Evolutionary conservation across 805 yeast genomes (phyloP).

Genomic region (Candida pseudoglaebosa): DNA sequence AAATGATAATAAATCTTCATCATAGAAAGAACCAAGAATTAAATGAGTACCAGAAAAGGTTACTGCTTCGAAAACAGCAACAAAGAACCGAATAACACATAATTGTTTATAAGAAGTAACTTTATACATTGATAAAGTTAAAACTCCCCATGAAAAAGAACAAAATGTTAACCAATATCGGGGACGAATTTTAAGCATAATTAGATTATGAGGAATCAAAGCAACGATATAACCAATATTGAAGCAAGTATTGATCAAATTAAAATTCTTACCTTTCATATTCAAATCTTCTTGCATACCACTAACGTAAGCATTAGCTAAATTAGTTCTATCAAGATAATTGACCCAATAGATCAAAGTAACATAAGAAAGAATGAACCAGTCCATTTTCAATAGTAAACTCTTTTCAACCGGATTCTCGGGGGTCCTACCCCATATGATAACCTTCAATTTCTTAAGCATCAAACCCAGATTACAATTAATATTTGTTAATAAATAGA

Average conservation of each 20-base stretch:
- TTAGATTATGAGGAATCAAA: slow-evolving; percentile 58
- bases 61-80: slow-evolving; percentile 57
- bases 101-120: slow-evolving; percentile 46
- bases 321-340: slow-evolving; percentile 49
- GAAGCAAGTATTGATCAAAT: slow-evolving; percentile 51
- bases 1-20: slow-evolving; percentile 44
- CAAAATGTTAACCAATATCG: slow-evolving; percentile 53
- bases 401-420: slow-evolving; percentile 25
- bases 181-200: slow-evolving; percentile 50
- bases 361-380: slow-evolving; percentile 39
- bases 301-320: slow-evolving; percentile 51
- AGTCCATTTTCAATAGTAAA: slow-evolving; percentile 34
- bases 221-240: slow-evolving; percentile 60
- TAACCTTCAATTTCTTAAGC: slow-evolving; percentile 6
- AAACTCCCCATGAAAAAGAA: slow-evolving; percentile 52
- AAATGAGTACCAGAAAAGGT: slow-evolving; percentile 55
- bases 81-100: slow-evolving; percentile 56
- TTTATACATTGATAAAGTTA: slow-evolving; percentile 50
- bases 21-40: slow-evolving; percentile 52
- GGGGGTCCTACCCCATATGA: slow-evolving; percentile 33
- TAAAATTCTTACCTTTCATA: slow-evolving; percentile 46
- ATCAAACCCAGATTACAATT: too few relatives aligned
- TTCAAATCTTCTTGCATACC: slow-evolving; percentile 59
- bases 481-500: too few relatives aligned
- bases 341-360: slow-evolving; percentile 45